phyloP scores from a whole-genome alignment of 2,329 filamentous ascomycete genomes.

The Fusarium caatingaense region DNA sequence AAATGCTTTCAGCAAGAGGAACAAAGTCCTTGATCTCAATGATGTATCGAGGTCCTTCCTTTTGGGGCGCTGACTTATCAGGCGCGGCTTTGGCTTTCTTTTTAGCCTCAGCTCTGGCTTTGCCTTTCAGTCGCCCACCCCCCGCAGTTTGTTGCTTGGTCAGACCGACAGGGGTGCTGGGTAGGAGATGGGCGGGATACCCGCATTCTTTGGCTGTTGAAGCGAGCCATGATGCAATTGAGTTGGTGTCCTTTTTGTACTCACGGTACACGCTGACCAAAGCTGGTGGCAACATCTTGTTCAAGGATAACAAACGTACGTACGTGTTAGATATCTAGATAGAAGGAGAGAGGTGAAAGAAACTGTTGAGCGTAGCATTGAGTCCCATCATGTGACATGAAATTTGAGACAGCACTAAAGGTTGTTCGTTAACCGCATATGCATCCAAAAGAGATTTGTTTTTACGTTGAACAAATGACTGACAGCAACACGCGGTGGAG shows the following conservation, averaged over 20 bases:
- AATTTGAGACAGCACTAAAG: too few species aligned
- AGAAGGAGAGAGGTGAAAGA: too few species aligned
- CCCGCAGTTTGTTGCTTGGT: neutral
- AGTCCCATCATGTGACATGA: too few species aligned
- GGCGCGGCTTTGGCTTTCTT: neutral
- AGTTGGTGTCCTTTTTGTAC: neutral
- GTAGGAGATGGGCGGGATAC: neutral
- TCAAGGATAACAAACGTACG: too few species aligned
- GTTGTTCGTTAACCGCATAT: too few species aligned
- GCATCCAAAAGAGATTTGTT: too few species aligned
- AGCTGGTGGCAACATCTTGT: neutral
- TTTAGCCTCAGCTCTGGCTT: neutral
- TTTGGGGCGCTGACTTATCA: neutral
- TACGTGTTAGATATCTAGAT: too few species aligned
- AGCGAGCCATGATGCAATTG: neutral
- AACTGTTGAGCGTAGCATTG: too few species aligned
- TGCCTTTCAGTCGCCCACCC: neutral
- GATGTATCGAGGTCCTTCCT: constrained; percentile 37
- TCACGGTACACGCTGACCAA: neutral
- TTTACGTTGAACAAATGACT: too few species aligned
- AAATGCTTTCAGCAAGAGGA: constrained; percentile 53
- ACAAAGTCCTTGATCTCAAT: constrained; percentile 54
- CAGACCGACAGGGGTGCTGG: too few species aligned
- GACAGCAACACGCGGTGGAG: too few species aligned
- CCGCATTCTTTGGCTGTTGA: neutral